A percentile compares a stretch with the other conserved stretches of the same genome.
Evolutionary conservation across 2,329 filamentous ascomycete species (phyloP).

Genomic region (Alternaria panax): DNA sequence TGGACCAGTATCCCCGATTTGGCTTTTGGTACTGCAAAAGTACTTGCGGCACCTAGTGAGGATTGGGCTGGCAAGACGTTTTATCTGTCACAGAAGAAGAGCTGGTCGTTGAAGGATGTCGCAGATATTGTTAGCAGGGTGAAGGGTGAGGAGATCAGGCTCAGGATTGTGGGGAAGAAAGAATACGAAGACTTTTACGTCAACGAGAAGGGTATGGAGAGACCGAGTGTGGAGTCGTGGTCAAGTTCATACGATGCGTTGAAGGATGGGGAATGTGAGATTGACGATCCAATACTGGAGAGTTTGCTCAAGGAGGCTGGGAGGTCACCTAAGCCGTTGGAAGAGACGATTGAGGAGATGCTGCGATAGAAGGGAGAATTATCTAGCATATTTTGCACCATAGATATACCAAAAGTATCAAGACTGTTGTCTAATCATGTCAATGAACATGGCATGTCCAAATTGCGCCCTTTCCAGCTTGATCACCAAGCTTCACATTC

Average conservation of each 20-base stretch:
- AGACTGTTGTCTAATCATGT: neutral
- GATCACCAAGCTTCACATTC: neutral
- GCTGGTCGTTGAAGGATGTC: slow-evolving; percentile 39
- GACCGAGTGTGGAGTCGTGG: slow-evolving; percentile 56
- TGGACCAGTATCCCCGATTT: slow-evolving; percentile 57
- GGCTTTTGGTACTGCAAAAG: slow-evolving; percentile 52
- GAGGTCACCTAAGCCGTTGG: slow-evolving; percentile 47
- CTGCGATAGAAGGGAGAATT: slow-evolving; percentile 19
- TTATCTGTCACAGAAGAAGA: slow-evolving; percentile 47
- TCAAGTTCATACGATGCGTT: slow-evolving; percentile 55
- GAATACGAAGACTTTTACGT: slow-evolving; percentile 55
- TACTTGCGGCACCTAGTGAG: slow-evolving; percentile 44
- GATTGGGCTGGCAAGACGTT: slow-evolving; percentile 49
- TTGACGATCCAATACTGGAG: slow-evolving; percentile 53
- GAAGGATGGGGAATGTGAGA: slow-evolving; percentile 52
- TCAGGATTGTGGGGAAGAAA: slow-evolving; percentile 49
- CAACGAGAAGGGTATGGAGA: slow-evolving; percentile 46
- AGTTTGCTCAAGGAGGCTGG: slow-evolving; percentile 46
- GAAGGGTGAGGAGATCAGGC: slow-evolving; percentile 37
- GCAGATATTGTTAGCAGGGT: slow-evolving; percentile 39
- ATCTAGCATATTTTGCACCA: neutral
- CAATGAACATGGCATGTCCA: neutral
- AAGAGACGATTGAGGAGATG: slow-evolving; percentile 54
- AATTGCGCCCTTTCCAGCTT: neutral
- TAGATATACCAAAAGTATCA: neutral